Evolutionary conservation across 768 basidiomycete species (phyloP).

Genomic region (Podaxis pistillaris): DNA sequence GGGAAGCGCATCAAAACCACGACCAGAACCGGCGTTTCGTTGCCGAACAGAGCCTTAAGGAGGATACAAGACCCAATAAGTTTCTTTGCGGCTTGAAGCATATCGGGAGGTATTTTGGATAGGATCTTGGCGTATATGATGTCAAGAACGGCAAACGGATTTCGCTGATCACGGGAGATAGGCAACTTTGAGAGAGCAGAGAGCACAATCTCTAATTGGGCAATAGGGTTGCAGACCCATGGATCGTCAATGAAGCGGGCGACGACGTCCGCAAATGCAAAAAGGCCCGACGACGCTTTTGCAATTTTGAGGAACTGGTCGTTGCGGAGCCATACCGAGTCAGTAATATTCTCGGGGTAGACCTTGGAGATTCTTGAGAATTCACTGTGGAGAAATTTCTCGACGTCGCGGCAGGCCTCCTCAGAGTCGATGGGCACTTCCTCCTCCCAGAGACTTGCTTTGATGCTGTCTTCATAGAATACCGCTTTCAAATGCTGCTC

Average conservation of each 20-base stretch:
- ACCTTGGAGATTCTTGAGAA: constrained; percentile 11
- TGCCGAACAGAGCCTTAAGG: too few relatives aligned
- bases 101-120: neutral
- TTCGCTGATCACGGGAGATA: neutral
- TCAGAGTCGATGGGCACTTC: constrained; percentile 13
- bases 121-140: neutral
- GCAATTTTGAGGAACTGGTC: constrained; percentile 16
- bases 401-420: constrained; percentile 18
- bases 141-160: neutral
- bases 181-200: neutral
- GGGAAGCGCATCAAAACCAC: too few relatives aligned
- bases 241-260: constrained; percentile 18
- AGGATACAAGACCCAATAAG: neutral
- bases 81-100: neutral
- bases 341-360: neutral
- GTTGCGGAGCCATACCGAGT: constrained; percentile 19
- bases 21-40: too few relatives aligned
- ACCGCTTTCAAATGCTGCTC: constrained; percentile 21
- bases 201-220: neutral
- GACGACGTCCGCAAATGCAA: constrained; percentile 24
- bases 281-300: constrained; percentile 21
- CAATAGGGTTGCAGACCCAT: neutral
- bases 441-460: neutral
- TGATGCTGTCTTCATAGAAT: constrained; percentile 1
- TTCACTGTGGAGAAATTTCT: constrained; percentile 14